Evolutionary conservation across 164 flowering plant genomes (phyloP), one percentile per base, ranked within the genome.

Genomic region (Dillenia turbinata): DNA sequence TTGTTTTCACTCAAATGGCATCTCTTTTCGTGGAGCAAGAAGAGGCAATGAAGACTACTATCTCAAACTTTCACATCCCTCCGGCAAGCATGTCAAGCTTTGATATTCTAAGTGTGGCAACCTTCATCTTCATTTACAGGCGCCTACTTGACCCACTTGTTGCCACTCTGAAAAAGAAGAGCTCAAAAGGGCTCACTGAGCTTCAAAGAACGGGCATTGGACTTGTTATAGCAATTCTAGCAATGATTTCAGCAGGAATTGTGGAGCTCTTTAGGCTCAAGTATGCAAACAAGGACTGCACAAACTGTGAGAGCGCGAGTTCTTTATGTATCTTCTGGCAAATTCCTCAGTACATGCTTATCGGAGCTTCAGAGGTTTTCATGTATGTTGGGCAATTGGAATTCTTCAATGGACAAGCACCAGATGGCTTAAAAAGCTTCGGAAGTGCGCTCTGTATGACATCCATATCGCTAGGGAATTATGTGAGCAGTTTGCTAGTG

Each of bases 21-120:
- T 85, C 94, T 5, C 81, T 88, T 8, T 88, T 85, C 49, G 90
- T 88, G 1, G 90, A 85, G 54, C 94, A 88, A 78, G 94, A 89
- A 6, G 86, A 78, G 8, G 83, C 81, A 8, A 88, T 88, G 90
- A 68, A 77, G 26, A 76, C 87, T 40, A 66, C 24, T 53, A 43
- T 83, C 12, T 52, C 72, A 0, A 46, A 52, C 65, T 88, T 88
- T 70, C 74, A 72, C 59, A 69, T 84, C 17, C 94, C 94, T 9
- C 81, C 94, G 0, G 90, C 90, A 3, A 78, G 90, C 81, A 85
- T 88, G 94, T 83, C 94, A 0, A 77, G 78, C 57, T 88, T 88
- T 59, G 89, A 85, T 78, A 81, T 85, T 48, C 63, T 82, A 9
- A 83, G 89, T 58, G 88, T 84, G 0, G 81, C 84, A 9, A 49